Conservation (phyloP, 257 asterid genomes). For the Capsicum pubescens region DNA sequence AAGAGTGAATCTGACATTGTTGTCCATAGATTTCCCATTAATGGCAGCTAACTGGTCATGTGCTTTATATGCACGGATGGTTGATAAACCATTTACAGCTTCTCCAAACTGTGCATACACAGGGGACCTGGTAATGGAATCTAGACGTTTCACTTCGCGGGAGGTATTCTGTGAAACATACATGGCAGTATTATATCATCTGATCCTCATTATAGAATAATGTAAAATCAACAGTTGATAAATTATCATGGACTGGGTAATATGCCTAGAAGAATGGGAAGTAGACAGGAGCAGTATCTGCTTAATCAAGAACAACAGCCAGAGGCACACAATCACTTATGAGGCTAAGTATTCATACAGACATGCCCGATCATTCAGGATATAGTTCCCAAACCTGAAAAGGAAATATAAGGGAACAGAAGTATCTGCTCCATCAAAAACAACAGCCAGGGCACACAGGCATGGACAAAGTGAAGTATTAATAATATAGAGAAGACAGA, state of each 20-base stretch:
- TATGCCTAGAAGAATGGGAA: background rate
- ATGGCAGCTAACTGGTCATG: conserved; percentile 65
- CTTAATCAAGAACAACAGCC: background rate
- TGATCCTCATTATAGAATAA: conserved; percentile 23
- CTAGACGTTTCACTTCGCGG: conserved; percentile 80
- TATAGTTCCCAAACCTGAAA: background rate
- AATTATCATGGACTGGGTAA: conserved; percentile 4
- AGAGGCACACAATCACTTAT: conserved; percentile 18
- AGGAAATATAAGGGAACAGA: background rate
- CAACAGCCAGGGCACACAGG: conserved; percentile 13
- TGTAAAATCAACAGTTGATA: conserved; percentile 9
- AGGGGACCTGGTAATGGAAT: conserved; percentile 81
- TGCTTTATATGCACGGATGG: conserved; percentile 84
- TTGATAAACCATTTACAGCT: conserved; percentile 72
- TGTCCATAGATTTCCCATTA: conserved; percentile 79
- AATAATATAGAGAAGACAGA: background rate
- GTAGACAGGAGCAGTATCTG: background rate
- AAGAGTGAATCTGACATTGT: conserved; percentile 69
- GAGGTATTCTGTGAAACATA: conserved; percentile 68
- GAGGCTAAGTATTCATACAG: background rate
- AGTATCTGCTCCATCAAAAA: conserved; percentile 11
- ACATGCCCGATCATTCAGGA: background rate
- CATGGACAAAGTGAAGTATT: background rate
- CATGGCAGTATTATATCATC: background rate
- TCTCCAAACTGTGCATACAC: conserved; percentile 88